These are phyloP conservation scores for Thalassiosira mediterranea DNA, from an alignment of 352 stramenopile species.

Conservation along the genomic window DNA sequence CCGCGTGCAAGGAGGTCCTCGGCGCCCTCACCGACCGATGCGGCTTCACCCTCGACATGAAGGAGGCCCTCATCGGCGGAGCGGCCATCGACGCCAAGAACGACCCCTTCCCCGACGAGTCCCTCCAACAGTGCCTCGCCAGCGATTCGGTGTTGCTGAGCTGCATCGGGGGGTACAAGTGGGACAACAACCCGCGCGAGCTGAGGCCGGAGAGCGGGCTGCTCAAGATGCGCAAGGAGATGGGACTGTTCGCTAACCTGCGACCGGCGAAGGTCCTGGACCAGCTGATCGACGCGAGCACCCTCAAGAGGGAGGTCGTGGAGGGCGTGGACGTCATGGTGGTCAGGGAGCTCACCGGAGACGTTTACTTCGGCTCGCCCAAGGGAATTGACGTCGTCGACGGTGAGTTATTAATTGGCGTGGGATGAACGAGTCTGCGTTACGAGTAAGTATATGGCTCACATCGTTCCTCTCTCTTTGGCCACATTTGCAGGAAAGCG, in stretches of 20 bases:
- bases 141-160: conserved; percentile 94
- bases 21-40: conserved; percentile 85
- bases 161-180: conserved; percentile 95
- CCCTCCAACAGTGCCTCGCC: conserved; percentile 90
- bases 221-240: conserved; percentile 95
- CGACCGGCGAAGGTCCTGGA: conserved; percentile 97
- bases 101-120: conserved; percentile 93
- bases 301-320: conserved; percentile 96
- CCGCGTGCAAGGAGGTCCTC: conserved; percentile 91
- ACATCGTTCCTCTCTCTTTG: too few relatives aligned
- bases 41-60: conserved; percentile 92
- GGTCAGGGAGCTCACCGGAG: conserved; percentile 96
- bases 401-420: conserved; percentile 44
- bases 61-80: conserved; percentile 94
- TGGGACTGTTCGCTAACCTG: conserved; percentile 98
- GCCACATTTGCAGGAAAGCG: conserved; percentile 87
- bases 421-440: background rate
- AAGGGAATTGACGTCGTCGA: conserved; percentile 86
- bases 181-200: conserved; percentile 87
- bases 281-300: conserved; percentile 96
- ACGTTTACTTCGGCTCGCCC: conserved; percentile 97
- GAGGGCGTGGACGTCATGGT: conserved; percentile 98
- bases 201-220: conserved; percentile 93
- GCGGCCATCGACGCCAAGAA: conserved; percentile 91
- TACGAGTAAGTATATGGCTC: too few relatives aligned